Base-by-base conservation (phyloP, 2,329 filamentous ascomycete species). In the Sclerotinia borealis region DNA sequence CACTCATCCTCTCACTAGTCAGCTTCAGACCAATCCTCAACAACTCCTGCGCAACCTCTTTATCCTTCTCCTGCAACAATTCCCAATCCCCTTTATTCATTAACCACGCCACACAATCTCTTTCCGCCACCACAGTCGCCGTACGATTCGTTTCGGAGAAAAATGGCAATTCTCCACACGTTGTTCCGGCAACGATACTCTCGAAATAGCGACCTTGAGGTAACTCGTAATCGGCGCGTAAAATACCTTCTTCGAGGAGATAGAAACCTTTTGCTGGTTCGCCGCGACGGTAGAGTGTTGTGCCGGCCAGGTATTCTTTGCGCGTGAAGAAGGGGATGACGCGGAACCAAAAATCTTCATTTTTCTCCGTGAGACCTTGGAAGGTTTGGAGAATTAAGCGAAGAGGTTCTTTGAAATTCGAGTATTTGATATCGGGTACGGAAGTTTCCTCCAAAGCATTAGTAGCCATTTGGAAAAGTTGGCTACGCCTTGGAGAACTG, bases 311-410 rank as follows among this genome's bases (percentile, higher is more conserved):
- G 67, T 88, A 91, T 65, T 89, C 85, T 66, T 84, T 84, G 50
- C 85, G 85, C 45, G 79, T 77, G 73, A 99, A 97, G 77, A 90
- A 98, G 0, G 84, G 80, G 5, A 85, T 85, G 0, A 87, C 88
- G 1, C 85, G 85, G 76, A 93, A 93, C 95, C 95, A 99, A 74
- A 98, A 98, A 75, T 97, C 93, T 75, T 96, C 92, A 72, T 93
- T 95, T 75, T 90, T 87, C 59, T 86, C 80, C 59, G 91, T 96
- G 15, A 97, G 80, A 50, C 92, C 90, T 73, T 95, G 89, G 78
- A 99, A 98, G n/a, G 95, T 91, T 74, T 97, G 93, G 29, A 99
- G 83, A 76, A 99, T 91, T 52, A 99, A 85, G 1, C 91, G 90
- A 9, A 98, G 84, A 0, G 95, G 95, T 73, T 97, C 92, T 68